A percentile compares a stretch with the other conserved stretches of the same genome.
phyloP scores from a whole-genome alignment of 768 basidiomycete genomes.

The Tricholoma matsutake region DNA sequence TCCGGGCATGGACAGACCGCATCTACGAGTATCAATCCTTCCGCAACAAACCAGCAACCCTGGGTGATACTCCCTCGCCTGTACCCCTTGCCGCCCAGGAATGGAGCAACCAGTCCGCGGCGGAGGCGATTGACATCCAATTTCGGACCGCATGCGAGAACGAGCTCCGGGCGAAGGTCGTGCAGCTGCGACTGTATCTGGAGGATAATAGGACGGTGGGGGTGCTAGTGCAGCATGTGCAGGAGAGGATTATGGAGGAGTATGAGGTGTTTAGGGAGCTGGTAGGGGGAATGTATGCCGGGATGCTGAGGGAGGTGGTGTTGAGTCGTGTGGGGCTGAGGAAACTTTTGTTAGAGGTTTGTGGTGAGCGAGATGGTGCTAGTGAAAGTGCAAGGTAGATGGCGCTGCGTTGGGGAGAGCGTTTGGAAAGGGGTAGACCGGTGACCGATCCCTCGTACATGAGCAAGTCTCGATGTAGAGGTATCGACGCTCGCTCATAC shows the following conservation, averaged over 20 bases:
- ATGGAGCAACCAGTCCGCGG: conserved; percentile 51
- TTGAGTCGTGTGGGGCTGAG: conserved; percentile 36
- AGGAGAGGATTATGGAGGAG: conserved; percentile 69
- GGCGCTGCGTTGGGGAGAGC: no score
- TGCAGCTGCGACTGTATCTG: conserved; percentile 70
- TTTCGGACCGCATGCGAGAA: conserved; percentile 57
- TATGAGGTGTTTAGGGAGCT: conserved; percentile 74
- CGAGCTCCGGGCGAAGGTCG: conserved; percentile 53
- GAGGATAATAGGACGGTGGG: conserved; percentile 75
- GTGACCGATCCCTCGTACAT: no score
- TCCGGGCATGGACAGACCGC: conserved; percentile 62
- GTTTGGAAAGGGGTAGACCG: no score
- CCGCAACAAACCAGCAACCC: conserved; percentile 10
- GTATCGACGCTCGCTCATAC: no score
- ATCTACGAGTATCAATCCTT: conserved; percentile 25
- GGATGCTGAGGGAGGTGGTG: conserved; percentile 29
- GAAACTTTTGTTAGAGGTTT: conserved; percentile 36
- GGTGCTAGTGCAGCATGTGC: conserved; percentile 74
- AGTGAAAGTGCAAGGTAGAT: neutral
- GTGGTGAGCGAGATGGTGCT: conserved; percentile 16
- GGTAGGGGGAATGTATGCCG: conserved; percentile 47
- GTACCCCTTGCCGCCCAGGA: conserved; percentile 35
- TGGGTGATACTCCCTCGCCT: conserved; percentile 6
- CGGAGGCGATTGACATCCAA: conserved; percentile 44
- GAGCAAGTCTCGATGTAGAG: no score